Percentiles rank a stretch among this genome's conserved stretches.
Evolutionary conservation across 2,329 filamentous ascomycete genomes (phyloP).

Genomic region (Onygena corvina): DNA sequence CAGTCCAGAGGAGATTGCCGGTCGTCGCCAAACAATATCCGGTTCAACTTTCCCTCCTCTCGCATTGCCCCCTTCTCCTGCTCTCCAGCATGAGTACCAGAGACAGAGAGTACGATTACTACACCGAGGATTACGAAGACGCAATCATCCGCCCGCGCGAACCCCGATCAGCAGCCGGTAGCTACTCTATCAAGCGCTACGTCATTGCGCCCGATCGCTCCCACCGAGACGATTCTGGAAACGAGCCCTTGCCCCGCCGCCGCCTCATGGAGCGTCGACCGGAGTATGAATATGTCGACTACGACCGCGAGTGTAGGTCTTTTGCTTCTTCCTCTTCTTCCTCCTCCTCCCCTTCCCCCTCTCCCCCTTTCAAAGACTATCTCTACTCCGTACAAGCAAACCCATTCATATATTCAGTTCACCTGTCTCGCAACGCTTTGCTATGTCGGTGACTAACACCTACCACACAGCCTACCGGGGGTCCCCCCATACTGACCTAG

Average conservation of each 20-base stretch:
- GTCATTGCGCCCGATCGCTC: constrained; percentile 31
- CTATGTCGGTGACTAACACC: not conserved
- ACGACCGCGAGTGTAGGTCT: constrained; percentile 36
- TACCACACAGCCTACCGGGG: constrained; percentile 36
- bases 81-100: not conserved
- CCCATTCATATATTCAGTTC: too few species aligned
- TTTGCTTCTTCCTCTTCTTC: constrained; percentile 32
- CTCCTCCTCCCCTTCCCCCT: constrained; percentile 37
- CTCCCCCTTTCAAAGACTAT: constrained; percentile 35
- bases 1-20: not conserved
- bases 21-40: not conserved
- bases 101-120: not conserved
- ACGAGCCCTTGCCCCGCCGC: constrained; percentile 24
- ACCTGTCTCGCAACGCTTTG: not conserved
- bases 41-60: not conserved
- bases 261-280: constrained; percentile 33
- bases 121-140: not conserved
- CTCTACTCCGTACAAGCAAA: too few species aligned
- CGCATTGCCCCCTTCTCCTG: too few species aligned
- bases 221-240: constrained; percentile 24
- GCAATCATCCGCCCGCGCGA: not conserved
- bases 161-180: not conserved
- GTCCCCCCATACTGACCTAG: constrained; percentile 41
- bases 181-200: constrained; percentile 40
- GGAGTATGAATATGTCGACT: constrained; percentile 20